Percentiles rank a stretch among this genome's conserved stretches.
These are phyloP conservation scores for Plasmodium ovale DNA, from an alignment of 169 alveolate species.

Conservation along the genomic window DNA sequence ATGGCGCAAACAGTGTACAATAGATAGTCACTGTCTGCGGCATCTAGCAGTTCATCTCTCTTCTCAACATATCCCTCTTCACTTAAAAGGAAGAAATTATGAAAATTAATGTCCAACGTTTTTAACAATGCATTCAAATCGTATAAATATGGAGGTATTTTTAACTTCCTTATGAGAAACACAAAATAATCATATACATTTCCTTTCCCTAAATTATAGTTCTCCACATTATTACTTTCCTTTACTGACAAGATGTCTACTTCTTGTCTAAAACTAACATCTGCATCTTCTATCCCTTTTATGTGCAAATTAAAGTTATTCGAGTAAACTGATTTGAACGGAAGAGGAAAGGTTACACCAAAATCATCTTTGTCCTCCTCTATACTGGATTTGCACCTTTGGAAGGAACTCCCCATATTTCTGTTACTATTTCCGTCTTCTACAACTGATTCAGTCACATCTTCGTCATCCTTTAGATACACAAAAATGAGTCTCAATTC, in stretches of 20 bases:
- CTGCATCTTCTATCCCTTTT: constrained; percentile 2
- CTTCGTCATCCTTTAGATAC: too few relatives aligned
- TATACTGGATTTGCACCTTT: too few relatives aligned
- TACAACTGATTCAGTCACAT: too few relatives aligned
- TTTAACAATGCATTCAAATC: constrained; percentile 29
- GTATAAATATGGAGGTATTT: constrained; percentile 19
- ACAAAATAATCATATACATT: neutral
- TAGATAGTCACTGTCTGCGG: neutral
- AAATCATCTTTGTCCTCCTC: too few relatives aligned
- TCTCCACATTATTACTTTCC: neutral
- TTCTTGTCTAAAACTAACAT: neutral
- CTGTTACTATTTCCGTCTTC: too few relatives aligned
- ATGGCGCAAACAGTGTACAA: neutral
- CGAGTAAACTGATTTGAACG: too few relatives aligned
- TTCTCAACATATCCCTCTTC: neutral
- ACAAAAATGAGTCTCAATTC: constrained; percentile 14
- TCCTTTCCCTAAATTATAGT: constrained; percentile 1
- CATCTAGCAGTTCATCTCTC: constrained; percentile 9
- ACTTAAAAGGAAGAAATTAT: constrained; percentile 16
- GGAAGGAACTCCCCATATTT: too few relatives aligned
- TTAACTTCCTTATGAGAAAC: neutral
- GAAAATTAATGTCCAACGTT: constrained; percentile 2
- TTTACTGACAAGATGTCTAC: neutral
- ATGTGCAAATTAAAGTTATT: constrained; percentile 31
- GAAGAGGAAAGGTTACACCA: too few relatives aligned